Conservation (phyloP, 2,329 filamentous ascomycete genomes). For the Thielaviopsis euricoi region DNA sequence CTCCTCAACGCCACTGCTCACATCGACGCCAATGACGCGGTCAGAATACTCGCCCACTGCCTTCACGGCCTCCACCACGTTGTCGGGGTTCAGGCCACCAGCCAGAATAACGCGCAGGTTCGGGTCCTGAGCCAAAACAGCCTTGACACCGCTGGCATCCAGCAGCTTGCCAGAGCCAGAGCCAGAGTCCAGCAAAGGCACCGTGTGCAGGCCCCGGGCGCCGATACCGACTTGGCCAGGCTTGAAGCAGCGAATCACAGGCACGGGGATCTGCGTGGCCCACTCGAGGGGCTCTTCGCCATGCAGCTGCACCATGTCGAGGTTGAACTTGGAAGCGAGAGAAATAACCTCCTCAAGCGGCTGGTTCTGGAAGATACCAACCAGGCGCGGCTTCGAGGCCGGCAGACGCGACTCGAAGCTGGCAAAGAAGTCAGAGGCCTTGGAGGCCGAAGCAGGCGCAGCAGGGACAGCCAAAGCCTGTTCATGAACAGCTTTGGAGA, state of each 20-base stretch:
- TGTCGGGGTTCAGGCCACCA: conserved; percentile 66
- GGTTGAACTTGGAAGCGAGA: conserved; percentile 55
- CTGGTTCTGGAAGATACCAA: conserved; percentile 90
- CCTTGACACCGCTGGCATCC: conserved; percentile 52
- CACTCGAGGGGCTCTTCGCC: conserved; percentile 87
- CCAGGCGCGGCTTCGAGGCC: conserved; percentile 53
- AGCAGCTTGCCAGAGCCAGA: conserved; percentile 67
- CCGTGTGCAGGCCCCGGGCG: conserved; percentile 61
- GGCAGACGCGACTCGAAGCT: conserved; percentile 30
- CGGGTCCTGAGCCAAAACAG: conserved; percentile 46
- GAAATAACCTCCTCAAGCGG: conserved; percentile 66
- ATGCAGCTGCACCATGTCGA: conserved; percentile 88
- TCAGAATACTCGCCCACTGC: conserved; percentile 39
- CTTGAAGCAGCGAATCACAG: conserved; percentile 74
- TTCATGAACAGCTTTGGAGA: conserved; percentile 59
- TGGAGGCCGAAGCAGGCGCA: conserved; percentile 18
- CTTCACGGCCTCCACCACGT: conserved; percentile 51
- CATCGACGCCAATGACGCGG: conserved; percentile 70
- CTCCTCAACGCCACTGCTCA: conserved; percentile 84
- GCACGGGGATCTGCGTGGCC: conserved; percentile 76
- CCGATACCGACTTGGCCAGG: conserved; percentile 58
- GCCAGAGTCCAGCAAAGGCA: conserved; percentile 77
- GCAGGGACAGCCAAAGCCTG: neutral
- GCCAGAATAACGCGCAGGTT: conserved; percentile 67
- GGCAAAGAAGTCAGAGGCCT: conserved; percentile 56